phyloP scores from a whole-genome alignment of 169 alveolate genomes.

The Besnoitia besnoiti region DNA sequence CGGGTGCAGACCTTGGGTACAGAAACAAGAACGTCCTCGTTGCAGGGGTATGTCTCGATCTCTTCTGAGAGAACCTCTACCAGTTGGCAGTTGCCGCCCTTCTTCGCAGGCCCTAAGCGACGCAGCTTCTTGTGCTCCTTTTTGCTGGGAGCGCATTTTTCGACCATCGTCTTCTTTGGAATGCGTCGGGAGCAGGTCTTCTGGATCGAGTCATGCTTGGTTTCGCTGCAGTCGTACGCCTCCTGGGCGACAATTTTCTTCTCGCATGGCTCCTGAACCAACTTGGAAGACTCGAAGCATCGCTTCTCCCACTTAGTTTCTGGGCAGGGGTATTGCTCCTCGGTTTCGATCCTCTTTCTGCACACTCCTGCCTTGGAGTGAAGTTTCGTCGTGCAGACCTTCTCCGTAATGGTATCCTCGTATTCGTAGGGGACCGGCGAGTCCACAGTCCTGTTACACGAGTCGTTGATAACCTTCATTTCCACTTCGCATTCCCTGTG shows the following conservation, averaged over 20 bases:
- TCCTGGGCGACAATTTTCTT: constrained; percentile 29
- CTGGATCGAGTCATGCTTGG: constrained; percentile 29
- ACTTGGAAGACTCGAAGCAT: constrained; percentile 28
- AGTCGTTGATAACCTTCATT: constrained; percentile 13
- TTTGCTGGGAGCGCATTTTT: constrained; percentile 26
- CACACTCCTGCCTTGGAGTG: constrained; percentile 36
- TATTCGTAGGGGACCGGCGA: constrained; percentile 39
- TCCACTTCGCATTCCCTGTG: constrained; percentile 56
- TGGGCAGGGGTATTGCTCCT: constrained; percentile 60
- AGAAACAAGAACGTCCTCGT: constrained; percentile 49
- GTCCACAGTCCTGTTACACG: constrained; percentile 44
- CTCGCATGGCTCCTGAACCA: constrained; percentile 53
- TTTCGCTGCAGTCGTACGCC: constrained; percentile 61
- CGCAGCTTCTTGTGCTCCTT: not conserved
- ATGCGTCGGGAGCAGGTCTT: constrained; percentile 54
- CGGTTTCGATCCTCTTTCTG: constrained; percentile 19
- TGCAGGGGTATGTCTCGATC: constrained; percentile 62
- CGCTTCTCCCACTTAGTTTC: constrained; percentile 60
- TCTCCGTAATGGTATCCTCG: constrained; percentile 45
- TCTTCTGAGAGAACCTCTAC: constrained; percentile 61
- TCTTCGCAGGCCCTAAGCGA: not conserved
- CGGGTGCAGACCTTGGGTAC: constrained; percentile 60
- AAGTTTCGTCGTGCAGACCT: constrained; percentile 20
- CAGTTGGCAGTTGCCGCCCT: constrained; percentile 42
- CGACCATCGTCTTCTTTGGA: constrained; percentile 42